Conservation (phyloP, 495 filamentous ascomycete genomes). For the Tetracladium marchalianum region DNA sequence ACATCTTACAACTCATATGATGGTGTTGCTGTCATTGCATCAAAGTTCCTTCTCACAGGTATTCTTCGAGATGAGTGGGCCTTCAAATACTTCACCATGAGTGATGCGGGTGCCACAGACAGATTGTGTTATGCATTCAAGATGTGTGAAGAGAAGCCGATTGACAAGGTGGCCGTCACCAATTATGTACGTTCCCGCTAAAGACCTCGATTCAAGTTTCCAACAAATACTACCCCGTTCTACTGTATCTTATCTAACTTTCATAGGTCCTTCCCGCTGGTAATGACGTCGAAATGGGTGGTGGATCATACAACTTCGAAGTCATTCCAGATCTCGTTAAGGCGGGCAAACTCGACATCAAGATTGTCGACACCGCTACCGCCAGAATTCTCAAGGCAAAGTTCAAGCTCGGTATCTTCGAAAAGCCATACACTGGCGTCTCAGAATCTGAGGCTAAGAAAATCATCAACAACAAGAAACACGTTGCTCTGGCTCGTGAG, state of each 20-base stretch:
- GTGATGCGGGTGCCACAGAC: slow-evolving; percentile 56
- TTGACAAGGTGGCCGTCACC: slow-evolving; percentile 50
- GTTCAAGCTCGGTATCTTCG: slow-evolving; percentile 58
- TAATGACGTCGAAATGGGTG: slow-evolving; percentile 70
- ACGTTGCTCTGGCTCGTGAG: slow-evolving; percentile 44
- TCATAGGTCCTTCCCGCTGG: slow-evolving; percentile 49
- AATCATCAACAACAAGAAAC: slow-evolving; percentile 47
- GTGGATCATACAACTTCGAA: slow-evolving; percentile 59
- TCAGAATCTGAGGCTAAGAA: slow-evolving; percentile 38
- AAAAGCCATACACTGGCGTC: slow-evolving; percentile 50
- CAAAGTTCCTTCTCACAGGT: slow-evolving; percentile 52
- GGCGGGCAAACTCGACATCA: slow-evolving; percentile 43
- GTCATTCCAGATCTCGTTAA: slow-evolving; percentile 53
- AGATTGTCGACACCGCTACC: slow-evolving; percentile 53
- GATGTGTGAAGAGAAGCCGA: slow-evolving; percentile 44
- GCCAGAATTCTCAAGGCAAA: slow-evolving; percentile 50
- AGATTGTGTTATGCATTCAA: slow-evolving; percentile 52
- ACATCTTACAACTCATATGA: slow-evolving; percentile 61
- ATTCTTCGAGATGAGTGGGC: slow-evolving; percentile 61
- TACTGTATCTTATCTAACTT: neutral
- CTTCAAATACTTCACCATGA: slow-evolving; percentile 49
- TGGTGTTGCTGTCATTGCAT: slow-evolving; percentile 51
- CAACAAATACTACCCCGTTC: no score
- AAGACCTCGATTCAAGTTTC: no score
- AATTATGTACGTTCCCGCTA: slow-evolving; percentile 23